Evolutionary conservation across 2,329 filamentous ascomycete species (phyloP), one percentile per base, ranked within the genome.

Genomic region (Alternaria alternata): DNA sequence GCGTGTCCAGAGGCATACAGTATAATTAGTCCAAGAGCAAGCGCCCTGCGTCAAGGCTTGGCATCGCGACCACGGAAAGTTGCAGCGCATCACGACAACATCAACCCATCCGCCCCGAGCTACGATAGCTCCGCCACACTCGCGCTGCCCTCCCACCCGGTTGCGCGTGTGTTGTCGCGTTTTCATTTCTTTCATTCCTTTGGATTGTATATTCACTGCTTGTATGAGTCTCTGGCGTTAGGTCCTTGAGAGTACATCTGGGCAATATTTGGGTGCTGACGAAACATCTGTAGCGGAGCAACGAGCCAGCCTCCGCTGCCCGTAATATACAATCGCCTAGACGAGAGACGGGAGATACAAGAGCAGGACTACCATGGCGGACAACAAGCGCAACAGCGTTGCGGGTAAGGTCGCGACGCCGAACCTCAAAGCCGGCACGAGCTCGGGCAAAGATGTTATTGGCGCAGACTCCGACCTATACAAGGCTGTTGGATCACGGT

Each of bases 401-500:
- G 81, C 81, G 66, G 82, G 81, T 41, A 88, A 85, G 79, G 80
- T 84, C 61, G 84, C 82, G 53, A 83, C 83, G 38, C 82, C 83
- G 22, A 70, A 70, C 62, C 55, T 72, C 51, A 85, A 84, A 75
- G 72, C 79, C 54, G 78, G 74, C 59, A 68, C 76, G 59, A 79
- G 72, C 60, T 71, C 77, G 58, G 73, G 71, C 62, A 78, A 81
- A 62, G 79, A 80, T 59, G 81, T 81, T 71, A 81, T 83, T 66
- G 79, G 84, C 70, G 75, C 81, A 46, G 83, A 88, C 57, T 83
- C 82, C 57, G 82, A 82, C 52, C 77, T 89, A 71, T 85, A 82
- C 75, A 86, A 85, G 76, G 85, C 85, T 51, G 84, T 89, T 73
- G 88, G 88, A 65, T 85, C 85, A 65, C 84, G 85, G 87, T 89